Percentiles rank a stretch among this genome's conserved stretches.
Conservation (phyloP, 176 grass and related monocot species). For the Coix lacrymajobi region DNA sequence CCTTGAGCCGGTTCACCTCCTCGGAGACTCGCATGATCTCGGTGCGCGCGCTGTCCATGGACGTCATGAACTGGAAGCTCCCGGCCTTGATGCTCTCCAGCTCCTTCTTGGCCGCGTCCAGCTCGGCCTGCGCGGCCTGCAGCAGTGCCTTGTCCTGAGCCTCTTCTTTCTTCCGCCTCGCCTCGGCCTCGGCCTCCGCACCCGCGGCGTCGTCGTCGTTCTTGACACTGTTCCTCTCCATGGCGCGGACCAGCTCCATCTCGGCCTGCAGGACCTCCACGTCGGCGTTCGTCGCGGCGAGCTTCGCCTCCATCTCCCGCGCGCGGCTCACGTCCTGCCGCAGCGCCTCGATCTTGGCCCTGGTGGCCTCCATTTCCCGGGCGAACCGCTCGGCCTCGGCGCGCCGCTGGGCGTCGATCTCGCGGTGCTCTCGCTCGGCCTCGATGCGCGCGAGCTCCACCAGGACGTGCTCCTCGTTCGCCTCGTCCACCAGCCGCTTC, state of each 20-base stretch:
- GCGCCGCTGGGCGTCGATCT: slow-evolving; percentile 53
- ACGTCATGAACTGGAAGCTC: slow-evolving; percentile 72
- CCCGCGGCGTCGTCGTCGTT: background rate
- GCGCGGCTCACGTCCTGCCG: slow-evolving; percentile 31
- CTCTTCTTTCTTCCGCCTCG: slow-evolving; percentile 29
- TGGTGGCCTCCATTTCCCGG: slow-evolving; percentile 43
- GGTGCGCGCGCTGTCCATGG: slow-evolving; percentile 67
- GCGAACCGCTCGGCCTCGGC: slow-evolving; percentile 44
- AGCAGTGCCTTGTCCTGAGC: slow-evolving; percentile 22
- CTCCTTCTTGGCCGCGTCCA: slow-evolving; percentile 55
- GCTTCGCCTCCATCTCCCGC: slow-evolving; percentile 53
- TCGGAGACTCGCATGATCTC: slow-evolving; percentile 52
- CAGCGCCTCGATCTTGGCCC: slow-evolving; percentile 42
- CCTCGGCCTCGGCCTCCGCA: background rate
- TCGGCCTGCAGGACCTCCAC: slow-evolving; percentile 64
- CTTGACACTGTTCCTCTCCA: slow-evolving; percentile 39
- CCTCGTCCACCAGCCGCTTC: slow-evolving; percentile 60
- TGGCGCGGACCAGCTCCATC: slow-evolving; percentile 86
- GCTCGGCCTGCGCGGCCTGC: slow-evolving; percentile 43
- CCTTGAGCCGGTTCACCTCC: slow-evolving; percentile 44
- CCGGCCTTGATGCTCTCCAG: slow-evolving; percentile 63
- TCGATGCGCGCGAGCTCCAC: slow-evolving; percentile 96
- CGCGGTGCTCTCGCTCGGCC: slow-evolving; percentile 73
- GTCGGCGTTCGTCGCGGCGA: slow-evolving; percentile 58
- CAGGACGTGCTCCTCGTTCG: slow-evolving; percentile 90